Conservation (phyloP, 139 green algal species). For the Yamagishiella unicocca region DNA sequence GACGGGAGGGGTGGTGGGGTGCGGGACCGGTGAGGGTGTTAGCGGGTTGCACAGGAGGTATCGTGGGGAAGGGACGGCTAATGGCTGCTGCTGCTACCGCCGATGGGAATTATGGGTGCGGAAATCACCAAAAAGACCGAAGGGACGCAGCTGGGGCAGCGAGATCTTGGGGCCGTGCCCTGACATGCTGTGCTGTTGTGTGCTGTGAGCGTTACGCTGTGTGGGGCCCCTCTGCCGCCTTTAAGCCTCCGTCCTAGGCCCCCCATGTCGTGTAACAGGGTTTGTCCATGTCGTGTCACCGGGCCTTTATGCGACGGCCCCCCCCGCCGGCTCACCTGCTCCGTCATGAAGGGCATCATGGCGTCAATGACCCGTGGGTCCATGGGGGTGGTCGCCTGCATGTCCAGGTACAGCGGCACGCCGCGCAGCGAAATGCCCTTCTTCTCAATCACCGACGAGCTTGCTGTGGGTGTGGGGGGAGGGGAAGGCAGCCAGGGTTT, state of each 20-base stretch:
- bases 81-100: too few species aligned
- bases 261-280: too few species aligned
- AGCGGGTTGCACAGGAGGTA: not conserved
- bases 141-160: too few species aligned
- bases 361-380: slow-evolving; percentile 96
- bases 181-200: too few species aligned
- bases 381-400: slow-evolving; percentile 96
- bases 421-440: slow-evolving; percentile 94
- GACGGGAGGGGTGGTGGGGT: not conserved
- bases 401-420: slow-evolving; percentile 96
- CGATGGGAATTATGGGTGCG: too few species aligned
- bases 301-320: too few species aligned
- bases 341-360: slow-evolving; percentile 97
- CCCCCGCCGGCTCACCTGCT: slow-evolving; percentile 70
- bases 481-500: not conserved
- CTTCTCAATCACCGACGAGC: slow-evolving; percentile 76
- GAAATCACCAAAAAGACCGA: too few species aligned
- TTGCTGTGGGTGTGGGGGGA: not conserved
- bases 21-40: not conserved
- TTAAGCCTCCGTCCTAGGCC: too few species aligned
- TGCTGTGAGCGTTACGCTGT: not conserved
- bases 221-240: not conserved
- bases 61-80: too few species aligned
- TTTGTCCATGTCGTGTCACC: too few species aligned
- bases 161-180: too few species aligned